Conservation (phyloP, 2,329 filamentous ascomycete genomes). For the Ophioceras dolichostomum region DNA sequence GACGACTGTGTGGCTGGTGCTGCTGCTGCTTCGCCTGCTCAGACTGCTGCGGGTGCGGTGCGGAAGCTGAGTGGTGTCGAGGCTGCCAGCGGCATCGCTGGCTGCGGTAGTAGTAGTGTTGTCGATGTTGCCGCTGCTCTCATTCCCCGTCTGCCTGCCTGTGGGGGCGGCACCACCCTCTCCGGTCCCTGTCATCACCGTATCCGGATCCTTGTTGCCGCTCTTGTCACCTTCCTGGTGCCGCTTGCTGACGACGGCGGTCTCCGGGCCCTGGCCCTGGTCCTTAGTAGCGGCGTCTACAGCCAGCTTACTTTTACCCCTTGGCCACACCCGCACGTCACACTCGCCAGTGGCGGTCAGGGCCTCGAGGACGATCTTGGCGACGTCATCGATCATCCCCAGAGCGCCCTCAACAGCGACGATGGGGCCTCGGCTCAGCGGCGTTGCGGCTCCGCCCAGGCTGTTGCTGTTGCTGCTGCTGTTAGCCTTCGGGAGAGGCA, state of each 20-base stretch:
- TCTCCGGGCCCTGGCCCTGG: neutral
- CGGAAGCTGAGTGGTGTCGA: too few relatives aligned
- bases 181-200: too few relatives aligned
- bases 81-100: too few relatives aligned
- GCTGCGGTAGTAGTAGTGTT: too few relatives aligned
- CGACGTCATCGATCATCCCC: conserved; percentile 39
- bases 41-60: too few relatives aligned
- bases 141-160: too few relatives aligned
- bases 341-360: conserved; percentile 34
- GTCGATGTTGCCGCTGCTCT: too few relatives aligned
- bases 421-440: conserved; percentile 56
- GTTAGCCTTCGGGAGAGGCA: conserved; percentile 11
- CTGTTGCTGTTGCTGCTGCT: neutral
- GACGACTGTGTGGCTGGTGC: neutral
- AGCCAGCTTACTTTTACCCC: conserved; percentile 12
- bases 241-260: too few relatives aligned
- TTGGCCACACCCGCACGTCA: conserved; percentile 33
- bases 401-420: conserved; percentile 70
- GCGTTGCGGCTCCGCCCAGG: conserved; percentile 8
- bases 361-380: conserved; percentile 52
- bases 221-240: too few relatives aligned
- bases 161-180: too few relatives aligned
- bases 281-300: neutral
- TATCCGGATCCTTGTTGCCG: too few relatives aligned
- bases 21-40: conserved; percentile 7